Base-by-base conservation (phyloP, 352 stramenopile species). In the Elongisporangium prolatum region DNA sequence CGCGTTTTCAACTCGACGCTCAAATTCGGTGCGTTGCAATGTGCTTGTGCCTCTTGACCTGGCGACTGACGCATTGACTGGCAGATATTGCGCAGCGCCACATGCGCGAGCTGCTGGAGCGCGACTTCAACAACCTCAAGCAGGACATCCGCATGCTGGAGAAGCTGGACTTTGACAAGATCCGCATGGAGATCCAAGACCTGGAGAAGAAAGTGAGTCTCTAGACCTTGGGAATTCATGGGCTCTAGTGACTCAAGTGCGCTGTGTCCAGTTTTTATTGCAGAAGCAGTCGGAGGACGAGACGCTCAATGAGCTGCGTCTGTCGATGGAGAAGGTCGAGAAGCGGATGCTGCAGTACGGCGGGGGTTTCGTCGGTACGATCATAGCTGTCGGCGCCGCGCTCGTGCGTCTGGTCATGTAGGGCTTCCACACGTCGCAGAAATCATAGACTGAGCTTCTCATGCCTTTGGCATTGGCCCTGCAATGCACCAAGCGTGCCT, bases 91-190 rank as follows among this genome's bases (percentile, higher is more conserved):
- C 86, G n/a, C 86, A 95, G 62, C 84, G 86, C 18, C 86, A 95
- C 67, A 91, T 87, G 62, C 84, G 86, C 25, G 86, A 95, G 75
- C 75, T 95, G 48, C 78, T 93, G 18, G 86, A 93, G 60, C 80
- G 86, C 25, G 86, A 95, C 71, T 95, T 95, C 58, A 95, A 91
- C 69, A 93, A 87, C 52, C 72, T 95, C 25, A 95, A 95, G 68
- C 84, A 93, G 60, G 86, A 95, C 63, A 95, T 95, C 64, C 84
- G 86, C 54, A 93, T 95, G 86, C 76, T 92, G 10, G 86, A 95
- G 67, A 93, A 95, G 63, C 90, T 93, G 63, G 86, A 95, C 59
- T 93, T 95, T 56, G 86, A 95, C 68, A 92, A 93, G 61, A 88
- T 95, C 58, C 86, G 84, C 57, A 84, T 92, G 64, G 86, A 95